These are phyloP conservation scores for Cladobotryum protrusum DNA, from an alignment of 2,329 filamentous ascomycete species.

Conservation along the genomic window DNA sequence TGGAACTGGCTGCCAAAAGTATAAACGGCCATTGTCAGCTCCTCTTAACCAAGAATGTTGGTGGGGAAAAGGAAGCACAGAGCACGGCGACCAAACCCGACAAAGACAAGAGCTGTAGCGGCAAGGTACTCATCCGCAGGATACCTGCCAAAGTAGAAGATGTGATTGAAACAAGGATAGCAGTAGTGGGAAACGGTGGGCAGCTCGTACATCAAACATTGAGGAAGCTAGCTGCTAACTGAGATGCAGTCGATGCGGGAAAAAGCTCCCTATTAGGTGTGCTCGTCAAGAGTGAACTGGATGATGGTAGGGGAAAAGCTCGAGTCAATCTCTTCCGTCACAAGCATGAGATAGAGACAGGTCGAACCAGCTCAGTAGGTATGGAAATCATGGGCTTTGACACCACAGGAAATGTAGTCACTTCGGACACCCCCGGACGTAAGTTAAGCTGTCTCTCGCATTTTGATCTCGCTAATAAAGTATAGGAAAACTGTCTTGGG, in stretches of 20 bases:
- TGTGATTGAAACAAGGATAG: conserved; percentile 92
- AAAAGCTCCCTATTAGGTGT: conserved; percentile 97
- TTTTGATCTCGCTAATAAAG: background rate
- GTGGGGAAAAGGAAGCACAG: conserved; percentile 66
- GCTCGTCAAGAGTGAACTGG: conserved; percentile 87
- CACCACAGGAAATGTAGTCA: conserved; percentile 73
- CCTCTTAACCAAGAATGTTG: conserved; percentile 85
- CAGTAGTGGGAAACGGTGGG: conserved; percentile 87
- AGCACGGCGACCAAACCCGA: conserved; percentile 44
- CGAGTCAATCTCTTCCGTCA: conserved; percentile 94
- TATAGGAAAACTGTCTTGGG: conserved; percentile 71
- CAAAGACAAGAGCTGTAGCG: conserved; percentile 69
- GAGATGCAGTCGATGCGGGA: conserved; percentile 70
- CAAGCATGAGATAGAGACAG: conserved; percentile 96
- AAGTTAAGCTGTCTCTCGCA: conserved; percentile 35
- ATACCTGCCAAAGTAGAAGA: conserved; percentile 70
- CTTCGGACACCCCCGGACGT: conserved; percentile 74
- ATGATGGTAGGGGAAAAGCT: conserved; percentile 89
- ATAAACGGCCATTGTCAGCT: conserved; percentile 70
- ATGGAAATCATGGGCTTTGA: conserved; percentile 99
- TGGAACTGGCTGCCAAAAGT: conserved; percentile 59
- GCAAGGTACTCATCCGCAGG: conserved; percentile 81
- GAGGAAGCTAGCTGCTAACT: background rate
- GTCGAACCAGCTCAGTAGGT: conserved; percentile 89
- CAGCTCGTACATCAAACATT: background rate